phyloP scores from a whole-genome alignment of 2,329 filamentous ascomycete species.

The Plectosphaerella cucumerina region DNA sequence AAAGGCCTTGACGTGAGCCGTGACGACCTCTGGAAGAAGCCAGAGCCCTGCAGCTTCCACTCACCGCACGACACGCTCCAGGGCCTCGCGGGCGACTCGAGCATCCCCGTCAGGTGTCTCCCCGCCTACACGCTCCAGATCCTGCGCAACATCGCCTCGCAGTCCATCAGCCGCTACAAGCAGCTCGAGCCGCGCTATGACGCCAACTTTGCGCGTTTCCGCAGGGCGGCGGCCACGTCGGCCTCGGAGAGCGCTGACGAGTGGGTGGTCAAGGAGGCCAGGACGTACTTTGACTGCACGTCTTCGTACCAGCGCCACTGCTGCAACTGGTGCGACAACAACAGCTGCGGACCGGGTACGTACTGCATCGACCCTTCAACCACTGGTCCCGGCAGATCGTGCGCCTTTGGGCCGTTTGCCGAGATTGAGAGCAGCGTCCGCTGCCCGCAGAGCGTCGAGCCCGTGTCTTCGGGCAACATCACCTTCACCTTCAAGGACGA shows the following conservation, averaged over 20 bases:
- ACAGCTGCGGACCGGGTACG: too few species aligned
- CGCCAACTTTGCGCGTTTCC: too few species aligned
- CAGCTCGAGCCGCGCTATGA: slow-evolving; percentile 2
- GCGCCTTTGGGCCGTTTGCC: too few species aligned
- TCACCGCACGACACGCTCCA: background rate
- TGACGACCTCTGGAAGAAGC: background rate
- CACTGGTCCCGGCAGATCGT: too few species aligned
- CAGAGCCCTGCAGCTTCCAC: background rate
- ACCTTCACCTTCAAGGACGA: slow-evolving; percentile 12
- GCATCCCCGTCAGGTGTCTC: slow-evolving; percentile 1
- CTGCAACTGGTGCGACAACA: background rate
- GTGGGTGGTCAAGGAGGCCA: slow-evolving; percentile 6
- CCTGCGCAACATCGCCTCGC: slow-evolving; percentile 1
- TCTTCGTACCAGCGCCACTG: background rate
- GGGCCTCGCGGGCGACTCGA: background rate
- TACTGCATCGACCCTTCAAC: too few species aligned
- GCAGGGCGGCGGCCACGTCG: slow-evolving; percentile 3
- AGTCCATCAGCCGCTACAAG: slow-evolving; percentile 8
- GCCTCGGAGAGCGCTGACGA: too few species aligned
- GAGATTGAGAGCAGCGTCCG: too few species aligned
- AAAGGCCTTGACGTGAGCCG: background rate
- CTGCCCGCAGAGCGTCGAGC: background rate
- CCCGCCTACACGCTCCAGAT: slow-evolving; percentile 5
- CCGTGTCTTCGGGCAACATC: slow-evolving; percentile 7
- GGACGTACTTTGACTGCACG: slow-evolving; percentile 12